phyloP scores from a whole-genome alignment of 805 yeast genomes.

The Yueomyces sp. region DNA sequence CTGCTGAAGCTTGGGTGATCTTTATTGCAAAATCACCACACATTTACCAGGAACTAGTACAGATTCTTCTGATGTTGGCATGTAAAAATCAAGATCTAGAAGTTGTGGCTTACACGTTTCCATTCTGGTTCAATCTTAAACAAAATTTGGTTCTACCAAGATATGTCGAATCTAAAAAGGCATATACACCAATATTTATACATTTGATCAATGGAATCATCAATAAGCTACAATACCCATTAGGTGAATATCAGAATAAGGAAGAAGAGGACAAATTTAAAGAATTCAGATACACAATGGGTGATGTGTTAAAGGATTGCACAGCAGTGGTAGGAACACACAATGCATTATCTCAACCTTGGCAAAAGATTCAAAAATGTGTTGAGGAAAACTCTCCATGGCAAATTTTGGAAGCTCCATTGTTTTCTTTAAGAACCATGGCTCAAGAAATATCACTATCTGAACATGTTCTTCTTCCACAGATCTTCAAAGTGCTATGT shows the following conservation, averaged over 20 bases:
- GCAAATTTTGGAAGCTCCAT: conserved; percentile 84
- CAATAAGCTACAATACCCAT: conserved; percentile 66
- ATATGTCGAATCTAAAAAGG: conserved; percentile 15
- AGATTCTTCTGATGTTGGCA: conserved; percentile 56
- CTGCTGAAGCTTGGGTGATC: conserved; percentile 94
- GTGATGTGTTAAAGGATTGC: conserved; percentile 94
- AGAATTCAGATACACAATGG: conserved; percentile 92
- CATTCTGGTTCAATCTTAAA: conserved; percentile 80
- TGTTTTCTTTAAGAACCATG: conserved; percentile 85
- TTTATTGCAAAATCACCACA: conserved; percentile 61
- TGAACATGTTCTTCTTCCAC: conserved; percentile 59
- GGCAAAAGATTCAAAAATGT: conserved; percentile 36
- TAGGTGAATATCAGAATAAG: conserved; percentile 45
- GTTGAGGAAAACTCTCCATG: conserved; percentile 32
- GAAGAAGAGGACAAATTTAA: conserved; percentile 88
- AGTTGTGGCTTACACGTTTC: conserved; percentile 77
- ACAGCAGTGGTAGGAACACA: conserved; percentile 79
- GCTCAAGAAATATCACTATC: conserved; percentile 70
- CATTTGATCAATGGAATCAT: conserved; percentile 28
- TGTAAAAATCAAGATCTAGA: conserved; percentile 74
- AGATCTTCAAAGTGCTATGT: conserved; percentile 40
- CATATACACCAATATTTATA: conserved; percentile 13
- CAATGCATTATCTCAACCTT: conserved; percentile 59
- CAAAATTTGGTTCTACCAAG: conserved; percentile 34
- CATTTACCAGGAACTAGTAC: conserved; percentile 60